Conservation (phyloP, 2,329 filamentous ascomycete species). For the Lachnellula arida region DNA sequence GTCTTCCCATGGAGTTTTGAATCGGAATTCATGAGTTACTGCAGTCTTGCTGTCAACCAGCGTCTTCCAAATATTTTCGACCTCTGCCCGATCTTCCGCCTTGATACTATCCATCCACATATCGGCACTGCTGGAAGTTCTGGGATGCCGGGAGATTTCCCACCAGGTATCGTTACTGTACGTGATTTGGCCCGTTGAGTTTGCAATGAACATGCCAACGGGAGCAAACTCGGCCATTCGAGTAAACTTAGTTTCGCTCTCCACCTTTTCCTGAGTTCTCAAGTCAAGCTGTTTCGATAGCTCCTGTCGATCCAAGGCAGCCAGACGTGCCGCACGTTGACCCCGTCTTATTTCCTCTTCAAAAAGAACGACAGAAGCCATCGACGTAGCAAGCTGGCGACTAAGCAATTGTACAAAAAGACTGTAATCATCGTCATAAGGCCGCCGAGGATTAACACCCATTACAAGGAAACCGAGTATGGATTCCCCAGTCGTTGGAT, state of each 20-base stretch:
- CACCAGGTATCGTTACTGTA: constrained; percentile 78
- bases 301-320: constrained; percentile 71
- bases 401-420: constrained; percentile 72
- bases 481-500: constrained; percentile 67
- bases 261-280: constrained; percentile 55
- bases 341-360: constrained; percentile 77
- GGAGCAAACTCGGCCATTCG: constrained; percentile 81
- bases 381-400: constrained; percentile 71
- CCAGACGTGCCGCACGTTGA: constrained; percentile 67
- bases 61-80: constrained; percentile 58
- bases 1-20: constrained; percentile 62
- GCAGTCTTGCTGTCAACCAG: constrained; percentile 57
- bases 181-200: constrained; percentile 63
- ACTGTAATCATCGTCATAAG: constrained; percentile 76
- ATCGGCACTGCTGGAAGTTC: constrained; percentile 52
- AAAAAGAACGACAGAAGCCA: constrained; percentile 77
- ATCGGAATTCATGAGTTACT: constrained; percentile 69
- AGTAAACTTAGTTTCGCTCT: constrained; percentile 74
- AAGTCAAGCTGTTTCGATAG: constrained; percentile 70
- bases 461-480: constrained; percentile 75
- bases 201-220: constrained; percentile 81
- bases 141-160: constrained; percentile 64
- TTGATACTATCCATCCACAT: constrained; percentile 70
- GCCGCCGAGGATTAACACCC: constrained; percentile 71
- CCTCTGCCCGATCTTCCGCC: constrained; percentile 56